phyloP scores from a whole-genome alignment of 2,329 filamentous ascomycete genomes.

The Penicillium italicum region DNA sequence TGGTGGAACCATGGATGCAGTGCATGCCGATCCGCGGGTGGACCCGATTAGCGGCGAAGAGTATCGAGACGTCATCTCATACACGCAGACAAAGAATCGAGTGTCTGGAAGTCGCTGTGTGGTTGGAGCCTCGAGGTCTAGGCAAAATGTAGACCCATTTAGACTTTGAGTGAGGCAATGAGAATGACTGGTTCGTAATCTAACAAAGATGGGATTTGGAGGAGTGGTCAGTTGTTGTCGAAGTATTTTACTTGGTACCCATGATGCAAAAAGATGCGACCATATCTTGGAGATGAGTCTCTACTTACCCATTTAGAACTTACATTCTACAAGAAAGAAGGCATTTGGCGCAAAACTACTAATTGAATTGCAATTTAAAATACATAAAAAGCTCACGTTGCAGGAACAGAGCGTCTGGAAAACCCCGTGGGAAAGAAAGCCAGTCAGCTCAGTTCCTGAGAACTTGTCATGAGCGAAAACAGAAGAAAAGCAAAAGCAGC shows the following conservation, averaged over 20 bases:
- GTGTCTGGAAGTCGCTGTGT: background rate
- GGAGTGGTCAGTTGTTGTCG: background rate
- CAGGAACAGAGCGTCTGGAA: background rate
- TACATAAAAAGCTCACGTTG: background rate
- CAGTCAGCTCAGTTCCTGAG: background rate
- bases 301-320: no score
- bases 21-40: slow-evolving; percentile 1
- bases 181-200: no score
- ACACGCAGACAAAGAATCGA: background rate
- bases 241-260: background rate
- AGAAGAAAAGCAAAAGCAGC: background rate
- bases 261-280: background rate
- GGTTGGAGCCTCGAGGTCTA: background rate
- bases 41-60: slow-evolving; percentile 2
- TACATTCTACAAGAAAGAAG: background rate
- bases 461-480: background rate
- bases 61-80: slow-evolving; percentile 10
- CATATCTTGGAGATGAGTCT: background rate
- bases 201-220: background rate
- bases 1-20: background rate
- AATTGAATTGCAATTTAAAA: background rate
- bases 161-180: background rate
- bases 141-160: background rate
- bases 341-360: background rate
- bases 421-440: slow-evolving; percentile 2